These are phyloP conservation scores for Naganishia liquefaciens DNA, from an alignment of 1,284 basidiomycete species.

Conservation along the genomic window DNA sequence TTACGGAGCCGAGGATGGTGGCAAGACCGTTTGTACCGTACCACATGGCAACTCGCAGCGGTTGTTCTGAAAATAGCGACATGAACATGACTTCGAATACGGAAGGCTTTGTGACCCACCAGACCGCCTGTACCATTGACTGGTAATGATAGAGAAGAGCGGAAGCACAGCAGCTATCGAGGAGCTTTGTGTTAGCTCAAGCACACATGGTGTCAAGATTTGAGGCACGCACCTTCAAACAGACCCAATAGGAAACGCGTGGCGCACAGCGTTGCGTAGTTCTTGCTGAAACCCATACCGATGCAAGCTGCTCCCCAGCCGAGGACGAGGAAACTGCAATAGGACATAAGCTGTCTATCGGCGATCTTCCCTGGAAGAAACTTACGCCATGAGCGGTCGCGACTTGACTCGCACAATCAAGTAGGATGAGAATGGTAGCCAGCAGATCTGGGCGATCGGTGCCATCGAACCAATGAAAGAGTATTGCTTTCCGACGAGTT, in stretches of 20 bases:
- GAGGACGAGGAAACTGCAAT: slow-evolving; percentile 14
- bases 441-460: slow-evolving; percentile 48
- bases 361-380: slow-evolving; percentile 40
- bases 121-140: slow-evolving; percentile 53
- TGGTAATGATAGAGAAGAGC: slow-evolving; percentile 53
- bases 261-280: slow-evolving; percentile 42
- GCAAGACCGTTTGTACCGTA: slow-evolving; percentile 52
- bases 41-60: slow-evolving; percentile 36
- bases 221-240: slow-evolving; percentile 45
- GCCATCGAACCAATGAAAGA: slow-evolving; percentile 45
- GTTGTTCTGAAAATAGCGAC: not conserved
- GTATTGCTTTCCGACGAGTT: slow-evolving; percentile 43
- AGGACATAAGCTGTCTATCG: not conserved
- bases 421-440: slow-evolving; percentile 51
- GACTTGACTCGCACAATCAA: slow-evolving; percentile 49
- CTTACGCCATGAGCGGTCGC: slow-evolving; percentile 47
- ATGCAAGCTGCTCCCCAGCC: slow-evolving; percentile 30
- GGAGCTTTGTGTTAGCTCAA: not conserved
- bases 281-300: slow-evolving; percentile 32
- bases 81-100: too few relatives aligned
- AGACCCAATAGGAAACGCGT: slow-evolving; percentile 52
- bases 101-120: slow-evolving; percentile 17
- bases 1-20: slow-evolving; percentile 43
- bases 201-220: too few relatives aligned
- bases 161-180: slow-evolving; percentile 47